Percentiles rank a stretch among this genome's conserved stretches.
phyloP scores from a whole-genome alignment of 495 filamentous ascomycete species.

The Aspergillus wentii region DNA sequence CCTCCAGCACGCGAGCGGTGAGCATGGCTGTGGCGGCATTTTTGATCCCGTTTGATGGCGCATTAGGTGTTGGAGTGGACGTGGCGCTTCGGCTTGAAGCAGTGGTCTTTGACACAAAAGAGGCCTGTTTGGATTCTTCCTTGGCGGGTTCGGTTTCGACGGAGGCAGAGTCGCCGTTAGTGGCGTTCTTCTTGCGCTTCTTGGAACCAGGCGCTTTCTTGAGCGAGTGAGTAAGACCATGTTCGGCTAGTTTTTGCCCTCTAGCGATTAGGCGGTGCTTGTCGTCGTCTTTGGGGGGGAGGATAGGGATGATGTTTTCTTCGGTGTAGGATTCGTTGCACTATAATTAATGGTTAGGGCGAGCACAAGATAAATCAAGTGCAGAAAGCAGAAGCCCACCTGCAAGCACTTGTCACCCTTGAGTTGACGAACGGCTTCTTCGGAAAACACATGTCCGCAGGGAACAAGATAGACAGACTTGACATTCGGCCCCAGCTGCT shows the following conservation, averaged over 20 bases:
- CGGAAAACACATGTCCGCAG: slow-evolving; percentile 92
- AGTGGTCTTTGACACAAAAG: slow-evolving; percentile 1
- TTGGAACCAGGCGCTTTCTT: slow-evolving; percentile 72
- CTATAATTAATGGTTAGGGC: slow-evolving; percentile 13
- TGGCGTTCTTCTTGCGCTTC: slow-evolving; percentile 63
- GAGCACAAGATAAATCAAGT: not conserved
- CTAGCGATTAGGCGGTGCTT: slow-evolving; percentile 63
- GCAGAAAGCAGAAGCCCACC: slow-evolving; percentile 28
- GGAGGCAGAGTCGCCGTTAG: slow-evolving; percentile 15
- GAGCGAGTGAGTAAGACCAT: slow-evolving; percentile 76
- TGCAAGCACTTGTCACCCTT: slow-evolving; percentile 56
- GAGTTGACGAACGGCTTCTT: slow-evolving; percentile 77
- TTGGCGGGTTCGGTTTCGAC: slow-evolving; percentile 15
- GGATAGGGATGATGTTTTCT: slow-evolving; percentile 78
- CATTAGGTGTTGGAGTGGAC: slow-evolving; percentile 23
- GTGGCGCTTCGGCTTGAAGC: slow-evolving; percentile 21
- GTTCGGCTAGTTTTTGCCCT: slow-evolving; percentile 57
- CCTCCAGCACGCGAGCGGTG: slow-evolving; percentile 78
- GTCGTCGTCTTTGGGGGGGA: slow-evolving; percentile 67
- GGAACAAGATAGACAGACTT: slow-evolving; percentile 89
- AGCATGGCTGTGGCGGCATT: slow-evolving; percentile 79
- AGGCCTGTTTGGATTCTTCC: slow-evolving; percentile 2
- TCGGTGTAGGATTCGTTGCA: slow-evolving; percentile 71
- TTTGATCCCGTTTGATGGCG: slow-evolving; percentile 63
- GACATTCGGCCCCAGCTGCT: slow-evolving; percentile 72